phyloP scores from a whole-genome alignment of 2,329 filamentous ascomycete genomes.

The Parascedosporium putredinis region DNA sequence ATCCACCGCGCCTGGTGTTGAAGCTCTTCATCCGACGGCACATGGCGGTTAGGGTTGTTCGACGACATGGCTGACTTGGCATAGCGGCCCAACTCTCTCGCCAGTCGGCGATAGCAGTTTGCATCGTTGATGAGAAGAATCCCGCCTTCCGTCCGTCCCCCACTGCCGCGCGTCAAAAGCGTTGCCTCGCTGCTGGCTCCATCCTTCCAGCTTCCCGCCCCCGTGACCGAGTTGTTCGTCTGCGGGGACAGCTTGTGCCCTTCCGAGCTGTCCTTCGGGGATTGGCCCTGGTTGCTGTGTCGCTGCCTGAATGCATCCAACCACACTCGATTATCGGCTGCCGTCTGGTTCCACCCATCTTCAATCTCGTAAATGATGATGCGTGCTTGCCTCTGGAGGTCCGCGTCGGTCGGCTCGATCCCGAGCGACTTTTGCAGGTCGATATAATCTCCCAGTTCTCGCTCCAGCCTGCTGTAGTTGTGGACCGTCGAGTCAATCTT shows the following conservation, averaged over 20 bases:
- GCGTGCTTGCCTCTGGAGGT: conserved; percentile 46
- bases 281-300: conserved; percentile 18
- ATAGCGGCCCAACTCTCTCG: conserved; percentile 42
- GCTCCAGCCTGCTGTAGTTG: conserved; percentile 45
- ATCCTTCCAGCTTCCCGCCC: background rate
- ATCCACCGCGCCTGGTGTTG: conserved; percentile 54
- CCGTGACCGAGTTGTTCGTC: background rate
- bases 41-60: conserved; percentile 49
- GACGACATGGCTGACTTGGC: conserved; percentile 42
- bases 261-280: conserved; percentile 11
- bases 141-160: background rate
- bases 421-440: conserved; percentile 32
- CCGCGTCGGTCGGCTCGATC: conserved; percentile 38
- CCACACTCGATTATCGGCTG: conserved; percentile 45
- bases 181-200: background rate
- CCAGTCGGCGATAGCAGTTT: conserved; percentile 48
- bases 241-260: background rate
- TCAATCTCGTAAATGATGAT: conserved; percentile 53
- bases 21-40: conserved; percentile 52
- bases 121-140: conserved; percentile 45
- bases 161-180: background rate
- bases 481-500: conserved; percentile 51
- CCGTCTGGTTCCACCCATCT: conserved; percentile 55
- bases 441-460: conserved; percentile 44
- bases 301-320: conserved; percentile 41